These are phyloP conservation scores for Lachnellula willkommii DNA, from an alignment of 2,329 filamentous ascomycete species.

Conservation along the genomic window DNA sequence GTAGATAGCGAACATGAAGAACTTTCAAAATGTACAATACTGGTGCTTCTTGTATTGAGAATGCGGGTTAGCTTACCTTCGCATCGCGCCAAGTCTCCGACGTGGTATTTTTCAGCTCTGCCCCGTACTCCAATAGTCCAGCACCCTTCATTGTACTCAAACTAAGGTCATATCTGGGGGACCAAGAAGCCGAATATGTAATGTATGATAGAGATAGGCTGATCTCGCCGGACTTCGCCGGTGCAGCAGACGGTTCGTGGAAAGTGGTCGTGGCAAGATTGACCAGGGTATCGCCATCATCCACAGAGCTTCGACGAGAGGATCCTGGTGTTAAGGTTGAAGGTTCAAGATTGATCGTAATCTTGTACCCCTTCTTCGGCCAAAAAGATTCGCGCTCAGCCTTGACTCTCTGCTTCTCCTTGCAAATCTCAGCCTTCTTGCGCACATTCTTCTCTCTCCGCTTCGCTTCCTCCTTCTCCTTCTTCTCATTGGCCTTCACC, in stretches of 20 bases:
- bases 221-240: slow-evolving; percentile 22
- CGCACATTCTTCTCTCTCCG: slow-evolving; percentile 33
- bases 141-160: slow-evolving; percentile 34
- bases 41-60: neutral
- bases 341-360: slow-evolving; percentile 48
- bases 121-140: slow-evolving; percentile 42
- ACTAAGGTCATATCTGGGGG: slow-evolving; percentile 44
- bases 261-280: slow-evolving; percentile 23
- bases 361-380: slow-evolving; percentile 44
- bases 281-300: slow-evolving; percentile 25
- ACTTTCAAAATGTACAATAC: too few species aligned
- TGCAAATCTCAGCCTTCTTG: slow-evolving; percentile 34
- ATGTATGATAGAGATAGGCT: slow-evolving; percentile 29
- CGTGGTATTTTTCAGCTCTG: slow-evolving; percentile 47
- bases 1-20: too few species aligned
- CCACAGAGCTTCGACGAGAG: slow-evolving; percentile 45
- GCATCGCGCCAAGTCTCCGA: slow-evolving; percentile 45
- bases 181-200: slow-evolving; percentile 38
- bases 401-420: slow-evolving; percentile 42
- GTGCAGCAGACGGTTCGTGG: slow-evolving; percentile 15
- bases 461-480: slow-evolving; percentile 34
- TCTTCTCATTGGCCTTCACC: slow-evolving; percentile 33
- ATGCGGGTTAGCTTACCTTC: slow-evolving; percentile 17
- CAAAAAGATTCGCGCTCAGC: slow-evolving; percentile 43
- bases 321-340: slow-evolving; percentile 39